Base-by-base conservation (phyloP, 805 yeast genomes). In the Kodamaea laetipori region DNA sequence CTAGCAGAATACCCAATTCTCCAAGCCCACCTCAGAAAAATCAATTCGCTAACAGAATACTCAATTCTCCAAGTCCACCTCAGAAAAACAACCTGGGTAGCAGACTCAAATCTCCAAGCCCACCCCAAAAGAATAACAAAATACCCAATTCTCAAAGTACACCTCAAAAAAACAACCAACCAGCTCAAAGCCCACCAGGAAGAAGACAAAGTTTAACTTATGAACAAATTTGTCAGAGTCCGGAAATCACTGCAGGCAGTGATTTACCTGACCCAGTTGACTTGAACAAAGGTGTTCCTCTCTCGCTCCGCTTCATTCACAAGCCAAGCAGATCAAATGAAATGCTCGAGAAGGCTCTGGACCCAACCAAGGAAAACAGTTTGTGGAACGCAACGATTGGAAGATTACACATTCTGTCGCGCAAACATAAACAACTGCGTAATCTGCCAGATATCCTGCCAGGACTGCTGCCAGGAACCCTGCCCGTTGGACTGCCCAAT, bases 251-350 rank as follows among this genome's bases (percentile, higher is more conserved):
- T 12, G 38, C 38, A 35, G 38, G 38, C 38, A 13, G 38, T 35
- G 38, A 17, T 4, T 4, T 21, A 8, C 24, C 36, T 11, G 31
- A 12, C 12, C 37, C 43, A 45, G 44, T n/a, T 6, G 19, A 12
- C 4, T 10, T 8, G 7, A 15, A 6, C 10, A 30, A 4, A 3
- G 43, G 33, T 10, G 43, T 49, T 10, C 62, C 67, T 9, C 55
- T 60, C 17, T 65, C 71, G 3, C 54, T 70, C 56, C 58, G 60
- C 39, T 61, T 67, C 46, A 61, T 69, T 48, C 73, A 69, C 47
- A 67, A 64, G 45, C 76, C 76, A 10, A 52, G 64, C 18, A 49
- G 75, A 31, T 58, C 73, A 4, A 47, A 49, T 7, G 63, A 57
- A 35, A 55, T 62, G 40, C 58, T 68, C 30, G 56, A 58, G 7